Evolutionary conservation across 192 early-diverging fungal genomes (phyloP).

Genomic region (Gigaspora rosea): DNA sequence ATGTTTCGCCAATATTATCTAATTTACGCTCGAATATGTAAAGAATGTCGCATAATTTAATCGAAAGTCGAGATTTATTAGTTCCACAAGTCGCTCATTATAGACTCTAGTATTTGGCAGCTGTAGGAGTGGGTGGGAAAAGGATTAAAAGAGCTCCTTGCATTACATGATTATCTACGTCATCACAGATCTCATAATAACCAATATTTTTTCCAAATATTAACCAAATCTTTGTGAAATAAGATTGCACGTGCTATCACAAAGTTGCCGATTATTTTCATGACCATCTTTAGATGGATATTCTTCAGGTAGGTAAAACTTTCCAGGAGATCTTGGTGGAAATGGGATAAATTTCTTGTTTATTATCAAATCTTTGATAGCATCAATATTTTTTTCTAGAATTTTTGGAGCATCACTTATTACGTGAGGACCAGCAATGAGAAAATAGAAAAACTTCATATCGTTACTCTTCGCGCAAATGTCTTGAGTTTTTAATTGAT

Average conservation of each 20-base stretch:
- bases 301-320: neutral
- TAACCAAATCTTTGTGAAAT: neutral
- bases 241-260: conserved; percentile 21
- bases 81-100: neutral
- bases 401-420: conserved; percentile 1
- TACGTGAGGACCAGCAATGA: neutral
- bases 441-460: conserved; percentile 15
- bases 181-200: conserved; percentile 15
- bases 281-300: conserved; percentile 18
- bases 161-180: conserved; percentile 21
- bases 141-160: conserved; percentile 12
- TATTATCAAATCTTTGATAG: conserved; percentile 6
- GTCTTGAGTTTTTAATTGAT: neutral
- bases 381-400: neutral
- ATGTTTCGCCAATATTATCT: neutral
- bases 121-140: neutral
- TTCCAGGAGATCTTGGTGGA: neutral
- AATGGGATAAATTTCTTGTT: conserved; percentile 5
- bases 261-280: conserved; percentile 8
- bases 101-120: neutral
- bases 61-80: neutral
- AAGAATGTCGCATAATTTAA: conserved; percentile 1
- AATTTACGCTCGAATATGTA: conserved; percentile 10
- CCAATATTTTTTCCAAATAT: neutral
- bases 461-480: neutral